A percentile compares a stretch with the other conserved stretches of the same genome.
Conservation (phyloP, 2,329 filamentous ascomycete genomes). For the Trichophyton equinum region DNA sequence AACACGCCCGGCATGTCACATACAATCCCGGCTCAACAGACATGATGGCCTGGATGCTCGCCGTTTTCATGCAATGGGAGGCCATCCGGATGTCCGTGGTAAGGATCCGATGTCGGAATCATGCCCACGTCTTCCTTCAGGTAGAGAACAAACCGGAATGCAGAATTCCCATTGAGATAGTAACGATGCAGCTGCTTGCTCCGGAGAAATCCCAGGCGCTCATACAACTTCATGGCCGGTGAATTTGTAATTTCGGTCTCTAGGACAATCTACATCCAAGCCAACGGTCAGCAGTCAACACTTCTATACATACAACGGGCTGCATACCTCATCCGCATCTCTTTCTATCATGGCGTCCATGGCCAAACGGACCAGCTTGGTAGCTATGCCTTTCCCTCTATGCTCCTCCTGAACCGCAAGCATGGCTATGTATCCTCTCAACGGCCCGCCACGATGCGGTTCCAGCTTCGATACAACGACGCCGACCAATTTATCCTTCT, state of each 20-base stretch:
- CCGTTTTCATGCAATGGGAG: conserved; percentile 14
- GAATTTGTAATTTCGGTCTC: conserved; percentile 92
- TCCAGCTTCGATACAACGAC: conserved; percentile 95
- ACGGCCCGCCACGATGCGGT: conserved; percentile 69
- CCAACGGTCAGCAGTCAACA: background rate
- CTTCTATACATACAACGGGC: background rate
- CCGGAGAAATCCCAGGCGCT: conserved; percentile 77
- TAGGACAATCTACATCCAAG: conserved; percentile 53
- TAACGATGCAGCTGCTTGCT: conserved; percentile 91
- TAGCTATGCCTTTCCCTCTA: conserved; percentile 77
- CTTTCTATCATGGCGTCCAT: conserved; percentile 80
- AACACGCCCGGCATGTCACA: background rate
- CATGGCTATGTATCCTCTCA: conserved; percentile 96
- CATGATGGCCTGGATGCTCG: conserved; percentile 7
- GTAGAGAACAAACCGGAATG: conserved; percentile 75
- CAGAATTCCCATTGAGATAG: conserved; percentile 91
- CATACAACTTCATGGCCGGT: conserved; percentile 82
- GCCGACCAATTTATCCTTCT: conserved; percentile 53
- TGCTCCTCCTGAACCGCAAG: conserved; percentile 73
- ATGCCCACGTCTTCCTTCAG: conserved; percentile 50
- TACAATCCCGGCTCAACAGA: conserved; percentile 1
- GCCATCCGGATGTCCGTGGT: conserved; percentile 11
- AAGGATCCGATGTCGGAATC: conserved; percentile 26
- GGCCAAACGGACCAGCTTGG: conserved; percentile 72
- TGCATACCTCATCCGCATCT: conserved; percentile 65